Base-by-base conservation (phyloP, 768 basidiomycete genomes). In the Tricholoma hemisulphureum region DNA sequence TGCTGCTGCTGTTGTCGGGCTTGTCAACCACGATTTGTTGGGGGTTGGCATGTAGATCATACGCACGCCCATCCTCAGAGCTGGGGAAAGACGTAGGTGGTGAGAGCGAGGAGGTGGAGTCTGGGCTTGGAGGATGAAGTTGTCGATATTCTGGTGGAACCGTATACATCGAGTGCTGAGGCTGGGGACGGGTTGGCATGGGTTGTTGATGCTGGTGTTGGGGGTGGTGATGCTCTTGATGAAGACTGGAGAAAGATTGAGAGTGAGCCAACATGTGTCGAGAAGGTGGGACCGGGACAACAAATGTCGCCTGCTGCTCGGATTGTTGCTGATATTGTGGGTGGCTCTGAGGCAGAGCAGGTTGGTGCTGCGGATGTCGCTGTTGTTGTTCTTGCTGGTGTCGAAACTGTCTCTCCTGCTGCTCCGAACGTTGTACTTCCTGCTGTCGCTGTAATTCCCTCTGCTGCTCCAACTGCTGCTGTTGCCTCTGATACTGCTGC, bases 111-210 rank as follows among this genome's bases (percentile, higher is more conserved):
- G 52, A 45, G 10, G 60, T 29, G n/a, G 63, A 49, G 32, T 59
- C 61, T 2, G 57, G 37, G 50, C 57, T 61, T 32, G 61, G 58
- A 51, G 46, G 67, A 9, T 65, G 61, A 24, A 68, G 50, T 21
- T 50, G 46, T 23, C 55, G 65, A 52, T 67, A 67, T 18, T 69
- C 65, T 2, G 65, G 61, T 10, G 72, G 66, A 9, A 69, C 60
- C n/a, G 65, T 32, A 41, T 75, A 72, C 67, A 71, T 67, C 18
- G 69, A 65, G 48, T 76, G 73, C 43, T 72, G 76, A 29, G 71
- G 62, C 16, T 51, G 57, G 32, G n/a, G 46, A 55, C 16, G 51
- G 29, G 61, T 45, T 11, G 53, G 24, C 21, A 43, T 43, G 9
- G 61, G 61, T 26, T 66, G 58, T 49, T 65, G 61, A 7, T 46